Evolutionary conservation across 2,329 filamentous ascomycete genomes (phyloP).

Genomic region (Hypoxylon sp.): DNA sequence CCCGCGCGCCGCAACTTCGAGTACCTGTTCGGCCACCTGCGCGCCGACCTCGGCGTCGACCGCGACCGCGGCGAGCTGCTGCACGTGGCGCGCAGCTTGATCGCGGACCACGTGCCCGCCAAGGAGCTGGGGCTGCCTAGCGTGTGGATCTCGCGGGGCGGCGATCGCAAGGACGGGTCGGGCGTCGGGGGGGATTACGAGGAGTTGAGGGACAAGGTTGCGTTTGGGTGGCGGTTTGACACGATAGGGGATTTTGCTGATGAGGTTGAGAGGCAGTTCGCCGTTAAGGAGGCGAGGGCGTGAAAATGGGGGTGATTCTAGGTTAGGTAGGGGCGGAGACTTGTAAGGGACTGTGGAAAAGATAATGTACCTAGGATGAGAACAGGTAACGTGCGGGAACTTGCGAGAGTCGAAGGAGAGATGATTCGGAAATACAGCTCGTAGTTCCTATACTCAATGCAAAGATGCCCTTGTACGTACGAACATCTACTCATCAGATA

Average conservation of each 20-base stretch:
- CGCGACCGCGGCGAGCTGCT: slow-evolving; percentile 66
- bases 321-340: not conserved
- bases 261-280: slow-evolving; percentile 57
- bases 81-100: slow-evolving; percentile 76
- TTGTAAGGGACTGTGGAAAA: not conserved
- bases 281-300: slow-evolving; percentile 41
- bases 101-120: slow-evolving; percentile 75
- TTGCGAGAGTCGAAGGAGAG: not conserved
- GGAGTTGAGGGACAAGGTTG: slow-evolving; percentile 48
- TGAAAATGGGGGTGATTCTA: not conserved
- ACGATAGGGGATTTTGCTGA: slow-evolving; percentile 56
- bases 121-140: slow-evolving; percentile 70
- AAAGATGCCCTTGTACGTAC: slow-evolving; percentile 12
- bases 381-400: not conserved
- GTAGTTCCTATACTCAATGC: slow-evolving; percentile 8
- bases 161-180: slow-evolving; percentile 47
- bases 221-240: slow-evolving; percentile 56
- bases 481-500: slow-evolving; percentile 6
- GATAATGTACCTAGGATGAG: not conserved
- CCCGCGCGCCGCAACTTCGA: slow-evolving; percentile 73
- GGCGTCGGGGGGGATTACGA: slow-evolving; percentile 38
- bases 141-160: slow-evolving; percentile 73
- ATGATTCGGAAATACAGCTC: not conserved
- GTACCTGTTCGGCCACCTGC: slow-evolving; percentile 69
- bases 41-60: slow-evolving; percentile 65